Evolutionary conservation across 2,329 filamentous ascomycete species (phyloP), one percentile per base, ranked within the genome.

Genomic region (Sporothrix phasma): DNA sequence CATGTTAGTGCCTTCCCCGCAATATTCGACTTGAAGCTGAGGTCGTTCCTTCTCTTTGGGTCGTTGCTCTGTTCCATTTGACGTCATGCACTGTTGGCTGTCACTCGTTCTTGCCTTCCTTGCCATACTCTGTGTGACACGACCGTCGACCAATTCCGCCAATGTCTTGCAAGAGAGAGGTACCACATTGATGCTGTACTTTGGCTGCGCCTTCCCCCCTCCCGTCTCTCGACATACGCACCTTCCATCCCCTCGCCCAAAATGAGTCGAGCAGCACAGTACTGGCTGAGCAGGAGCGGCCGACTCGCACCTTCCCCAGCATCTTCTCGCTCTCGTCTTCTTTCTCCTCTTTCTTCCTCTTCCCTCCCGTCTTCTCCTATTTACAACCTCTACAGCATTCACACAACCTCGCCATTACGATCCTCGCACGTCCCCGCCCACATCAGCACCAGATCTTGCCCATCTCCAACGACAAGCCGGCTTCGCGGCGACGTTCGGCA

Each of bases 351-450:
- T 31, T 45, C 47, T 22, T 51, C 47, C 7, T 4, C 19, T 13
- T 22, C n/a, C n/a, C n/a, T n/a, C n/a, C n/a, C 46, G 22, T 61
- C 39, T 22, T 46, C 46, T 26, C 15, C 56, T n/a, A n/a, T n/a
- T n/a, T n/a, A n/a, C n/a, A n/a, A n/a, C n/a, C n/a, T 24, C 4
- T 43, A 2, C 13, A 37, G n/a, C n/a, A n/a, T n/a, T 17, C n/a
- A 39, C 15, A 24, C 49, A 53, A 19, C 49, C 13, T 17, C 61
- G 41, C 77, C 15, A 29, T 29, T 34, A 43, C 53, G 34, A n/a
- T 10, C 34, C 13, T 15, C 17, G 8, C 51, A 26, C 17, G 11
- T 11, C 22, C 8, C 26, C 10, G n/a, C 19, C 51, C 34, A 17
- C 17, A 15, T 17, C 51, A 39, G 24, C 19, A 15, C 5, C 19